These are phyloP conservation scores for Paxillus ammoniavirescens DNA, from an alignment of 768 basidiomycete species.

Conservation along the genomic window DNA sequence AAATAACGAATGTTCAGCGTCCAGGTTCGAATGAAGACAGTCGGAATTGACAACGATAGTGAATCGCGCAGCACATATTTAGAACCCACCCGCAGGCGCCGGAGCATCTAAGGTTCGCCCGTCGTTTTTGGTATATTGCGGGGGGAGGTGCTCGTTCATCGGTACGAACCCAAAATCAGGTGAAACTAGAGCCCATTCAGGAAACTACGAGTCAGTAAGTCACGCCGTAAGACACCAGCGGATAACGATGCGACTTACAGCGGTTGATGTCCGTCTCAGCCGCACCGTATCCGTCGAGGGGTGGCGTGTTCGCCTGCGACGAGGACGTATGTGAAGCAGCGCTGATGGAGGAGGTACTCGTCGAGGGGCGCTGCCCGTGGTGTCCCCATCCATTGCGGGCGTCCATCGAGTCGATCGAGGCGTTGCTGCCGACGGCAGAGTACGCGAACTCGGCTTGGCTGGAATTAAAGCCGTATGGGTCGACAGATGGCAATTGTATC, in stretches of 20 bases:
- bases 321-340: constrained; percentile 76
- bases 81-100: constrained; percentile 24
- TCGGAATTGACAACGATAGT: constrained; percentile 25
- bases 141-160: constrained; percentile 75
- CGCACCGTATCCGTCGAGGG: constrained; percentile 57
- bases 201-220: constrained; percentile 47
- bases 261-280: constrained; percentile 77
- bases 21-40: constrained; percentile 32
- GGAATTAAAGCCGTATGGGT: constrained; percentile 63
- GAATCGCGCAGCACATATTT: constrained; percentile 28
- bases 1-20: constrained; percentile 28
- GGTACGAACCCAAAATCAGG: constrained; percentile 84
- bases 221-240: constrained; percentile 34
- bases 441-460: constrained; percentile 81
- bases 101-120: constrained; percentile 45
- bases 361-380: constrained; percentile 59
- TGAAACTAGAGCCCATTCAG: constrained; percentile 54
- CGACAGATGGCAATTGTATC: constrained; percentile 75
- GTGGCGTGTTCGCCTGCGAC: constrained; percentile 80
- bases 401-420: constrained; percentile 39
- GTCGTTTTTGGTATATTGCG: constrained; percentile 58
- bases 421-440: constrained; percentile 53
- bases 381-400: constrained; percentile 43
- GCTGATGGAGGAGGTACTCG: constrained; percentile 70
- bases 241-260: constrained; percentile 56